Conservation (phyloP, 108 stramenopile genomes). For the Nannochloropsis salina region DNA sequence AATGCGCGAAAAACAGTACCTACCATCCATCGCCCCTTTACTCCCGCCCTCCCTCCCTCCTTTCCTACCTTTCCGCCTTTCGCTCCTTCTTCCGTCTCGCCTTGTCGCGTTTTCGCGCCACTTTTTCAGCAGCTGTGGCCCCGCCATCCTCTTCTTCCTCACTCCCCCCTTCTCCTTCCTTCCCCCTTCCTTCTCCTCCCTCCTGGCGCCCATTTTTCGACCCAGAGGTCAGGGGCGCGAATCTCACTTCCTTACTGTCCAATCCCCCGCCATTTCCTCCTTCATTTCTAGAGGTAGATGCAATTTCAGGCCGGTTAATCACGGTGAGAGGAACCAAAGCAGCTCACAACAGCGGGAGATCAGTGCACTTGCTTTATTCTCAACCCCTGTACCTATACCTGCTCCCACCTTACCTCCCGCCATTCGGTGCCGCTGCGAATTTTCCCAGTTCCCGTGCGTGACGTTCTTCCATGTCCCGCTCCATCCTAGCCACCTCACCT, state of each 20-base stretch:
- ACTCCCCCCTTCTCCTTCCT: not conserved
- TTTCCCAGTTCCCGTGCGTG: not conserved
- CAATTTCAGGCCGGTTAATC: not conserved
- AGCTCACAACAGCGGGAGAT: not conserved
- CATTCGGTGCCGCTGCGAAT: not conserved
- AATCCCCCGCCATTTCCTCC: not conserved
- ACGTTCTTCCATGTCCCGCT: not conserved
- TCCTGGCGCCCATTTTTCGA: not conserved
- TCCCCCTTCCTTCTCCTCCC: not conserved
- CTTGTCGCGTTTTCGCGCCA: constrained; percentile 7
- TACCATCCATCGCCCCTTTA: not conserved
- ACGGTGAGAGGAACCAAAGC: not conserved
- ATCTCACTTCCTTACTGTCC: not conserved
- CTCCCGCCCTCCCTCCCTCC: not conserved
- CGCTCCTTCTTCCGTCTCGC: not conserved
- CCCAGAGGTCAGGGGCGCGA: not conserved
- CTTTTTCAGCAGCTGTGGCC: not conserved
- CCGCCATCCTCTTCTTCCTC: not conserved
- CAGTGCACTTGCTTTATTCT: not conserved
- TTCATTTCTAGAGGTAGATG: not conserved
- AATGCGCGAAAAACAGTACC: not conserved
- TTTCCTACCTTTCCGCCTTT: not conserved
- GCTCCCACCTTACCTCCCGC: not conserved
- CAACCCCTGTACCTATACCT: not conserved
- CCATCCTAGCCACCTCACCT: constrained; percentile 19